These are phyloP conservation scores for Fusarium pseudocircinatum DNA, from an alignment of 2,329 filamentous ascomycete species.

Conservation along the genomic window DNA sequence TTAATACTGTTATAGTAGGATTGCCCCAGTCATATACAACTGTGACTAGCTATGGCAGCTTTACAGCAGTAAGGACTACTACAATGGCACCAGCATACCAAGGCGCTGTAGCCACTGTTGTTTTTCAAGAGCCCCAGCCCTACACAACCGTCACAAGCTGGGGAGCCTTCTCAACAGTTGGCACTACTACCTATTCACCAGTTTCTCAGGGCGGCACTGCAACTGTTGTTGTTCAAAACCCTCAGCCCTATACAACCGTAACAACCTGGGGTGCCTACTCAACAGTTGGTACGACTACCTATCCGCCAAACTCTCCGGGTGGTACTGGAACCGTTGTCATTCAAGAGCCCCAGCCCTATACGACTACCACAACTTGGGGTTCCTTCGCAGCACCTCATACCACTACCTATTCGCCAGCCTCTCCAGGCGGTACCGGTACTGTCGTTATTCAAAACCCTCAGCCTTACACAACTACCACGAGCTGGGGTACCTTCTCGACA, in stretches of 20 bases:
- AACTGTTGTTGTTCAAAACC: not conserved
- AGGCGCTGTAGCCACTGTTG: not conserved
- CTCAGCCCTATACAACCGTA: not conserved
- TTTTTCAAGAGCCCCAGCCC: not conserved
- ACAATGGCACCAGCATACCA: not conserved
- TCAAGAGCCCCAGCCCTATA: not conserved
- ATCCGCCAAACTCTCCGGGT: not conserved
- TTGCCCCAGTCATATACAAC: not conserved
- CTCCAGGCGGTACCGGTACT: not conserved
- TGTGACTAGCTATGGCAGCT: not conserved
- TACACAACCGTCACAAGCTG: not conserved
- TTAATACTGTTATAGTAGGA: not conserved
- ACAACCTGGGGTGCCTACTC: not conserved
- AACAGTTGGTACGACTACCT: not conserved
- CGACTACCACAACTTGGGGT: not conserved
- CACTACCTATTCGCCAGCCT: not conserved
- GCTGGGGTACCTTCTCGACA: not conserved
- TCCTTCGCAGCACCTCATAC: not conserved
- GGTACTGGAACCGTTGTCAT: not conserved
- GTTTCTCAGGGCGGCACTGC: accelerated
- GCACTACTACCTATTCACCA: not conserved
- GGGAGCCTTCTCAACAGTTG: not conserved
- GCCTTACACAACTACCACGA: not conserved
- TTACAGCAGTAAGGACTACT: not conserved
- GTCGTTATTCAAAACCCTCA: not conserved